These are phyloP conservation scores for Botrytis hyacinthi DNA, from an alignment of 2,329 filamentous ascomycete species.

Conservation along the genomic window DNA sequence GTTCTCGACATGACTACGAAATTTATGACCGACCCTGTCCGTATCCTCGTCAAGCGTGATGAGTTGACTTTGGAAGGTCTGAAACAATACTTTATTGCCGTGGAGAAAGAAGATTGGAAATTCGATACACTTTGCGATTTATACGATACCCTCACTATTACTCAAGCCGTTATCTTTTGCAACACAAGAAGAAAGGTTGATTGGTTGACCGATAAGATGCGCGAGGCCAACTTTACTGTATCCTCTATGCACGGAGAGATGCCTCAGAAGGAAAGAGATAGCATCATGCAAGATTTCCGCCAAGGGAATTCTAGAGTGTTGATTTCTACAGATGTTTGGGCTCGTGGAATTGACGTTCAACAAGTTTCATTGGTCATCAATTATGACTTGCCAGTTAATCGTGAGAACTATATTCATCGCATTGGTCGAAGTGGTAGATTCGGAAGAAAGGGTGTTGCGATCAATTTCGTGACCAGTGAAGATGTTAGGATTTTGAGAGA, in stretches of 20 bases:
- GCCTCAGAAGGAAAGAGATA: conserved; percentile 96
- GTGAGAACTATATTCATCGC: conserved; percentile 99
- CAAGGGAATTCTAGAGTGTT: conserved; percentile 94
- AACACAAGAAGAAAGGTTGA: conserved; percentile 99
- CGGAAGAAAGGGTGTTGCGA: conserved; percentile 96
- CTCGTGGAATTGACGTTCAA: conserved; percentile 97
- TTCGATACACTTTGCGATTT: conserved; percentile 98
- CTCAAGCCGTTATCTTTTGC: conserved; percentile 99
- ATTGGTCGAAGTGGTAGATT: conserved; percentile 95
- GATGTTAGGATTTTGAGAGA: conserved; percentile 96
- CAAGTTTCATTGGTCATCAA: conserved; percentile 98
- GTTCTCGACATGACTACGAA: conserved; percentile 99
- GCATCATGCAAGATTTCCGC: conserved; percentile 98
- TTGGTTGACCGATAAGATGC: conserved; percentile 99
- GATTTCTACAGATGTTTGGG: conserved; percentile 97
- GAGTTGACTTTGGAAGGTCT: conserved; percentile 95
- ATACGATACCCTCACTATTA: conserved; percentile 98
- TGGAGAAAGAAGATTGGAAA: conserved; percentile 99
- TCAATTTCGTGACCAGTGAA: conserved; percentile 98
- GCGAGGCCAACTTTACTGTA: conserved; percentile 97
- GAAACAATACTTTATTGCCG: conserved; percentile 99
- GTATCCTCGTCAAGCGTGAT: conserved; percentile 97
- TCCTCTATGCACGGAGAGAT: conserved; percentile 99
- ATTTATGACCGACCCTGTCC: conserved; percentile 98
- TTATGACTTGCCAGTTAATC: conserved; percentile 96